Conservation (phyloP, 768 basidiomycete species). For the Trametes cubensis region DNA sequence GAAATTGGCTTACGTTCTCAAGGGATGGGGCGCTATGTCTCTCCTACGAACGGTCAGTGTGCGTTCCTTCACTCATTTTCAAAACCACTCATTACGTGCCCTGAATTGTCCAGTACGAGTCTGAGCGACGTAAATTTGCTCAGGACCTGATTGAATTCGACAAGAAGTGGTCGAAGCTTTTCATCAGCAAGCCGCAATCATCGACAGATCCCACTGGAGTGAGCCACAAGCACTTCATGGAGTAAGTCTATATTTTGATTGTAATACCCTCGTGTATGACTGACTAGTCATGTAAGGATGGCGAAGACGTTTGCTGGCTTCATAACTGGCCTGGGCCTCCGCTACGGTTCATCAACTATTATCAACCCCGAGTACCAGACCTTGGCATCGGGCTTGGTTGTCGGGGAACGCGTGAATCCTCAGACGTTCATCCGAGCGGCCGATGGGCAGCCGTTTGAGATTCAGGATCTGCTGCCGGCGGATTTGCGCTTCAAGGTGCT, state of each 20-base stretch:
- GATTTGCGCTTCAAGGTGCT: constrained; percentile 54
- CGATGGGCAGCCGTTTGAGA: constrained; percentile 47
- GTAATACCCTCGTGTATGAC: not conserved
- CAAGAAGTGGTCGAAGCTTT: constrained; percentile 50
- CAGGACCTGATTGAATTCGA: constrained; percentile 58
- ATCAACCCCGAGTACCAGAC: constrained; percentile 39
- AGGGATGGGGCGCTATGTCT: constrained; percentile 48
- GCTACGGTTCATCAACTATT: constrained; percentile 46
- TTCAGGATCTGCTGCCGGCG: constrained; percentile 52
- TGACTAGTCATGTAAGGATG: constrained; percentile 33
- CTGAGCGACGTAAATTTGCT: constrained; percentile 54
- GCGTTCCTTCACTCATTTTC: not conserved
- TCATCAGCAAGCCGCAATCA: constrained; percentile 53
- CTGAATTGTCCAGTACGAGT: constrained; percentile 44
- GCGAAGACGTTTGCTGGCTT: constrained; percentile 49
- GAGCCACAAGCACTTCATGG: constrained; percentile 50
- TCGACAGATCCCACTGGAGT: constrained; percentile 44
- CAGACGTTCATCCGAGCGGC: constrained; percentile 49
- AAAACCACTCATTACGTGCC: not conserved
- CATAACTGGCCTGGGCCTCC: constrained; percentile 49
- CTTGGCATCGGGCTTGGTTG: constrained; percentile 41
- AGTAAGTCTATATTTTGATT: constrained; percentile 31
- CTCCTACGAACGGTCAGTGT: constrained; percentile 47
- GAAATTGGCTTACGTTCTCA: constrained; percentile 52
- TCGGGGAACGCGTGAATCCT: constrained; percentile 54